Evolutionary conservation across 176 grass and related monocot species (phyloP).

Genomic region (Pharus latifolius): DNA sequence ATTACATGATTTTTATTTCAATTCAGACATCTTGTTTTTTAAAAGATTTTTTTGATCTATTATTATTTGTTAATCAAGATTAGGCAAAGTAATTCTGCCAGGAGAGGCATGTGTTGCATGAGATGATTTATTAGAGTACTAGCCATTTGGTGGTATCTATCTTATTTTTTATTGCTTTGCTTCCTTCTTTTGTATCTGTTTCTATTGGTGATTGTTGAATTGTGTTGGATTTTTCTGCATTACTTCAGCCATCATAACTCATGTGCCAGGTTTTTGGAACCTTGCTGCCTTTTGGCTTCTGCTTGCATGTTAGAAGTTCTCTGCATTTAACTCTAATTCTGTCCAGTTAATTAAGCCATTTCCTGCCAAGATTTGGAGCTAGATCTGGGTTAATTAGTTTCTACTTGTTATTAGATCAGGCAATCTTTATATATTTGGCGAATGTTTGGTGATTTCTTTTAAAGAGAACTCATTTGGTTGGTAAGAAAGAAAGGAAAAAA

Average conservation of each 20-base stretch:
- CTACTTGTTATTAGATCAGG: not conserved
- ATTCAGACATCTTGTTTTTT: too few relatives aligned
- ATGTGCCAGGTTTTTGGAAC: not conserved
- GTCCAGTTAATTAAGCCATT: not conserved
- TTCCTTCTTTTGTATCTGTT: not conserved
- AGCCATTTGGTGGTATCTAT: not conserved
- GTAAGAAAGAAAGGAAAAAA: not conserved
- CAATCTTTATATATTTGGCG: not conserved
- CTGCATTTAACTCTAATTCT: not conserved
- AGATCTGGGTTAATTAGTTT: not conserved
- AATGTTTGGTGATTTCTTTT: conserved; percentile 16
- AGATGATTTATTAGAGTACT: too few relatives aligned
- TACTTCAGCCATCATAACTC: not conserved
- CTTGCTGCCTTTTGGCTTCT: not conserved
- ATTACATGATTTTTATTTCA: too few relatives aligned
- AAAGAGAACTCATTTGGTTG: not conserved
- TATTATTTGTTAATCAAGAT: too few relatives aligned
- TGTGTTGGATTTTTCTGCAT: conserved; percentile 1
- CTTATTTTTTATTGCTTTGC: not conserved
- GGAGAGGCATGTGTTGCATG: too few relatives aligned
- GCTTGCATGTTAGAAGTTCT: not conserved
- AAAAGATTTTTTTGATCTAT: too few relatives aligned
- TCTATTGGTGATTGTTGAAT: not conserved
- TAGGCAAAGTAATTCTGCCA: too few relatives aligned
- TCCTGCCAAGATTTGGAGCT: not conserved